Evolutionary conservation across 192 early-diverging fungal genomes (phyloP), one percentile per base, ranked within the genome.

Genomic region (Coemansia sp.): DNA sequence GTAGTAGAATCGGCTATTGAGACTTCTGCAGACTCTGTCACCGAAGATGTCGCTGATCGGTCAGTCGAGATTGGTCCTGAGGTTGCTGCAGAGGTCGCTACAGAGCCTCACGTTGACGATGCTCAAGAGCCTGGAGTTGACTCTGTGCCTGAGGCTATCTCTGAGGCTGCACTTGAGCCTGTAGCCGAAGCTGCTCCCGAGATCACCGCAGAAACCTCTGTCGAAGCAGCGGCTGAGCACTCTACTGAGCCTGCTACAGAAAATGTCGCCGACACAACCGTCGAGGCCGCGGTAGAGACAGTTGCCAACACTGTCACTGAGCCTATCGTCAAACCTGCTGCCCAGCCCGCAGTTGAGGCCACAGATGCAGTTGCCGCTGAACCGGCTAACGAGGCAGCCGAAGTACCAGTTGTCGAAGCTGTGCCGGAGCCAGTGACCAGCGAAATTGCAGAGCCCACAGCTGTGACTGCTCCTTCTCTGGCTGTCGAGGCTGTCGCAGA

Each of bases 221-320:
- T 32, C 30, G 30, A 32, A 8, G 30, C 30, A 6, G 30, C 8
- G 3, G 3, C 30, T 6, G 8, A 32, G 30, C 30, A 32, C 3
- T 32, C 30, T 32, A 6, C 8, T 32, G 30, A 32, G 30, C 30
- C 30, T 32, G 30, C 8, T 32, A 8, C 30, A 32, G 30, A 32
- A 8, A 8, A 3, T 32, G 30, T 8, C 8, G 4, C 30, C 3
- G 30, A 32, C 4, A 3, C 3, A 8, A 8, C 8, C 30, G 30
- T 32, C 4, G 30, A 32, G 3, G 30, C 30, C 8, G 30, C 30
- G 3, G 65, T 42, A 14, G 56, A 58, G 36, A 1, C 32, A 24
- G 36, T 48, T 57, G 23, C 53, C 19, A 50, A 72, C 27, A 9
- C 34, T 4, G 50, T 52, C 22, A 25, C 49, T 51, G 49, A 6